Base-by-base conservation (phyloP, 2,329 filamentous ascomycete species). In the Penicillium olsonii region DNA sequence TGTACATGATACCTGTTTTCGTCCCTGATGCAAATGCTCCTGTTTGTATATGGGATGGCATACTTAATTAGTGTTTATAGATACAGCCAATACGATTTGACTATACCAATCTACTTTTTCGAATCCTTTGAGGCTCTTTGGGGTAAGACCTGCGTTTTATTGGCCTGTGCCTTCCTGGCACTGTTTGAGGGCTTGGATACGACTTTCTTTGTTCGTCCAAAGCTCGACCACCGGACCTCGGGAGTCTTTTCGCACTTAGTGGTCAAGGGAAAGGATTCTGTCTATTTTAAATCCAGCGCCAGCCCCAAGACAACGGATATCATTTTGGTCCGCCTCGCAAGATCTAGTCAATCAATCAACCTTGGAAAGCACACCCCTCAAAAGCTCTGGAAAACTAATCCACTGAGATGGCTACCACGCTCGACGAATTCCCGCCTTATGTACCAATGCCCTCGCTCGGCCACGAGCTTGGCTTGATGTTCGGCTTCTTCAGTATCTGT, bases 401-500 rank as follows among this genome's bases (percentile, higher is more conserved):
- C 12, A 31, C n/a, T 4, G n/a, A 15, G 6, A 6, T 15, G 11
- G 3, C 11, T 14, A 9, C 37, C 42, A 41, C 27, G 29, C 24
- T 24, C 5, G 17, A 51, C 33, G 48, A 44, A 15, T 58, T 51
- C 34, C 64, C 64, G 9, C 62, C 63, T 2, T 64, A 60, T 43
- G 65, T 63, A 4, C 59, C 64, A n/a, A 62, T 64, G 43, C 52
- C 59, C 37, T 66, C 68, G 5, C 58, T 72, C 10, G 57, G 52
- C 17, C 64, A 64, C 26, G 72, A 74, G 56, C 56, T 74, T 17
- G 70, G 70, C 20, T 63, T 73, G 24, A 66, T 72, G 55, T 70
- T 73, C 51, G 71, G 61, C 15, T 74, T 74, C 45, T 56, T 72
- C 2, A 59, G 45, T 18, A 62, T 65, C 4, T 68, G 60, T 41